Evolutionary conservation across 805 yeast genomes (phyloP).

Genomic region (Starmera pachycereana): DNA sequence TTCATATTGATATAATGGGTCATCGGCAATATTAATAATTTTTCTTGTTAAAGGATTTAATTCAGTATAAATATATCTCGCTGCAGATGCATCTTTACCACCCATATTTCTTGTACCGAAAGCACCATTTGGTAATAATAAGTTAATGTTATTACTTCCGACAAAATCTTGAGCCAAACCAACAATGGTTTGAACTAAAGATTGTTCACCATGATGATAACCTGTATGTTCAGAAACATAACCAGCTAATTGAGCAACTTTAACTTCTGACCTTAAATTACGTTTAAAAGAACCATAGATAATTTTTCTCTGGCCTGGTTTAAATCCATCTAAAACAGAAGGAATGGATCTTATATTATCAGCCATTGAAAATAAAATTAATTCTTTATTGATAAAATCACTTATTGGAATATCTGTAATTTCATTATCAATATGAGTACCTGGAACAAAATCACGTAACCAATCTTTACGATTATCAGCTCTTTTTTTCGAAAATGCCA

Average conservation of each 20-base stretch:
- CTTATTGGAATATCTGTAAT: slow-evolving; percentile 73
- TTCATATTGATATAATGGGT: slow-evolving; percentile 63
- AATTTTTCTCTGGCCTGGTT: slow-evolving; percentile 95
- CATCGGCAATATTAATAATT: slow-evolving; percentile 73
- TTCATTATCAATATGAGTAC: slow-evolving; percentile 81
- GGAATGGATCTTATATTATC: slow-evolving; percentile 95
- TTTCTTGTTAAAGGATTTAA: slow-evolving; percentile 63
- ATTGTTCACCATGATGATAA: slow-evolving; percentile 91
- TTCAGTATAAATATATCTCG: slow-evolving; percentile 91
- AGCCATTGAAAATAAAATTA: slow-evolving; percentile 92
- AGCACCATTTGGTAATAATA: slow-evolving; percentile 84
- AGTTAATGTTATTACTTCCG: slow-evolving; percentile 82
- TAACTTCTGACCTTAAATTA: slow-evolving; percentile 66
- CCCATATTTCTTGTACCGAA: slow-evolving; percentile 96
- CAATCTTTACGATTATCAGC: slow-evolving; percentile 98
- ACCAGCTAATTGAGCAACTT: slow-evolving; percentile 87
- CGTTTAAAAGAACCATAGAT: slow-evolving; percentile 80
- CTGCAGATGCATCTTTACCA: slow-evolving; percentile 97
- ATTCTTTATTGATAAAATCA: slow-evolving; percentile 90
- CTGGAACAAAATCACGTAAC: slow-evolving; percentile 85
- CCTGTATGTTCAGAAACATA: slow-evolving; percentile 82
- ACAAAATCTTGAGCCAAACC: slow-evolving; percentile 93
- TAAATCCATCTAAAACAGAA: slow-evolving; percentile 85
- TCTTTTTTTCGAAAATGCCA: slow-evolving; percentile 89
- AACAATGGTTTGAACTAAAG: slow-evolving; percentile 82